Conservation (phyloP, 768 basidiomycete genomes). For the Collybiopsis confluens region DNA sequence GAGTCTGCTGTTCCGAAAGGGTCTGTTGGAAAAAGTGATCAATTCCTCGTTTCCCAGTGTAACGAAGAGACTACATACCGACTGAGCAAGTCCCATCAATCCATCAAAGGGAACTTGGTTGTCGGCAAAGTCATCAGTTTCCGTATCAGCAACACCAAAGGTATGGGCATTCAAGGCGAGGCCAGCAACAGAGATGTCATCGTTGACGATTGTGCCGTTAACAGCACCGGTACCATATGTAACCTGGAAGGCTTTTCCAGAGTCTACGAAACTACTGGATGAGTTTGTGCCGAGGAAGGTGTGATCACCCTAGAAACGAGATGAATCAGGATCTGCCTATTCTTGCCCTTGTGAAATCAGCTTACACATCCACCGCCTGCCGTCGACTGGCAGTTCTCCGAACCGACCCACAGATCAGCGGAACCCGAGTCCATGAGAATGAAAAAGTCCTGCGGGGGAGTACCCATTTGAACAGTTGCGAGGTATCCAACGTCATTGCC, state of each 20-base stretch:
- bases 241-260: conserved; percentile 47
- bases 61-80: conserved; percentile 38
- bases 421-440: conserved; percentile 71
- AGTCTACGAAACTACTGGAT: conserved; percentile 60
- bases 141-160: conserved; percentile 62
- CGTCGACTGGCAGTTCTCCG: conserved; percentile 45
- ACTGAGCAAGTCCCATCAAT: conserved; percentile 74
- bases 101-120: conserved; percentile 58
- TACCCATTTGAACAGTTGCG: conserved; percentile 62
- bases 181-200: conserved; percentile 62
- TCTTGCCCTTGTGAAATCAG: conserved; percentile 6
- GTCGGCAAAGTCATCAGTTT: conserved; percentile 58
- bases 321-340: background rate
- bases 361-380: conserved; percentile 38
- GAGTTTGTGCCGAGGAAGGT: conserved; percentile 57
- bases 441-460: conserved; percentile 50
- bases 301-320: conserved; percentile 49
- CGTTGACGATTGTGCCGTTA: conserved; percentile 57
- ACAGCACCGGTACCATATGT: conserved; percentile 71
- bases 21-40: conserved; percentile 26
- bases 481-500: conserved; percentile 48
- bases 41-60: no score
- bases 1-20: conserved; percentile 60
- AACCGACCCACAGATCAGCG: conserved; percentile 64
- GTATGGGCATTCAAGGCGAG: conserved; percentile 52